Conservation (phyloP, 2,329 filamentous ascomycete species). For the Trichoderma citrinoviride region DNA sequence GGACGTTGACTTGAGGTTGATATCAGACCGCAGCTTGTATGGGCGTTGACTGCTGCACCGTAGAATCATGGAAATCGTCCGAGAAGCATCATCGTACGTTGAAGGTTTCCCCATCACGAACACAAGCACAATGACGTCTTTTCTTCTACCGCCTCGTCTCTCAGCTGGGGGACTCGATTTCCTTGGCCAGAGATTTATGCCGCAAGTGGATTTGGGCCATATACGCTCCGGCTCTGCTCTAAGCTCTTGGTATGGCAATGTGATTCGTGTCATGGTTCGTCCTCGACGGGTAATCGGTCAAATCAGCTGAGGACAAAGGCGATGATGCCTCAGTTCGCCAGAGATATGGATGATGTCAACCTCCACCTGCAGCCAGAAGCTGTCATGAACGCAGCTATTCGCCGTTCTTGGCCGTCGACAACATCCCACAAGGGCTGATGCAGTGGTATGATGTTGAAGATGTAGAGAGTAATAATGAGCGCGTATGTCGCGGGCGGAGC, state of each 20-base stretch:
- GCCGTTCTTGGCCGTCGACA: not conserved
- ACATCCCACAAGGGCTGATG: not conserved
- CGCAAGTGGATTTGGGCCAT: not conserved
- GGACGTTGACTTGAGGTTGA: not conserved
- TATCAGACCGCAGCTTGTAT: not conserved
- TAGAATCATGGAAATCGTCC: not conserved
- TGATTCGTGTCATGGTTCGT: not conserved
- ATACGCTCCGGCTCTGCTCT: not conserved
- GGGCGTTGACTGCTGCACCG: not conserved
- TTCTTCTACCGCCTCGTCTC: not conserved
- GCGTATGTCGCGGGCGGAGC: not conserved
- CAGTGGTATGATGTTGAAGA: constrained; percentile 14
- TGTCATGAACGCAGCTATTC: constrained; percentile 1
- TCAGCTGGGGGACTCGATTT: not conserved
- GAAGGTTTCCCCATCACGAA: not conserved
- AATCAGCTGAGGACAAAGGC: constrained; percentile 5
- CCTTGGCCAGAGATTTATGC: not conserved
- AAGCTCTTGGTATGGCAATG: not conserved
- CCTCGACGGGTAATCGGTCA: not conserved
- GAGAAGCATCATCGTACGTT: constrained; percentile 6
- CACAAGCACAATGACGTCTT: constrained; percentile 10
- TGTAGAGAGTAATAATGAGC: not conserved
- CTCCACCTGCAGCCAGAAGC: not conserved
- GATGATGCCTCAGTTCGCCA: not conserved
- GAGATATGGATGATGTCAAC: not conserved